Conservation (phyloP, 2,329 filamentous ascomycete species). For the Talaromyces pinophilus region DNA sequence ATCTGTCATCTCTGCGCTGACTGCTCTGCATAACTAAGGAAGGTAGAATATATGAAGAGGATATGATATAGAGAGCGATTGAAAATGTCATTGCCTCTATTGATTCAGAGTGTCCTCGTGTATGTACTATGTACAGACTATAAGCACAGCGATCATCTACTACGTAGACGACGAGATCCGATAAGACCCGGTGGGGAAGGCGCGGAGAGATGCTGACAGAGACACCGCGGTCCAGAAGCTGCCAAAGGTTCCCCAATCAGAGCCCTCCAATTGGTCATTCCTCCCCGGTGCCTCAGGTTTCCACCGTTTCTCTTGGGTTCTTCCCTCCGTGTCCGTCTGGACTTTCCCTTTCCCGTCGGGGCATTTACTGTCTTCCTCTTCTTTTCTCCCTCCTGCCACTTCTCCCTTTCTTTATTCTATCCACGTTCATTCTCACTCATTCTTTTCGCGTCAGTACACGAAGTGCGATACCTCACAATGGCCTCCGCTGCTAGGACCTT, state of each 20-base stretch:
- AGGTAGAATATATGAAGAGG: too few species aligned
- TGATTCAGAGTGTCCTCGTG: too few species aligned
- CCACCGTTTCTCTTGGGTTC: background rate
- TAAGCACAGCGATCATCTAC: background rate
- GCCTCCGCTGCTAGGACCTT: slow-evolving; percentile 46
- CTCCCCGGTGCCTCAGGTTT: slow-evolving; percentile 4
- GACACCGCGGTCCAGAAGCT: slow-evolving; percentile 17
- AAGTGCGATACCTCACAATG: slow-evolving; percentile 34
- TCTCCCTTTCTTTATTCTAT: background rate
- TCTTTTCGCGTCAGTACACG: slow-evolving; percentile 3
- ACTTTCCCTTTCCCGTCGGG: slow-evolving; percentile 1
- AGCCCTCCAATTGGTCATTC: slow-evolving; percentile 7
- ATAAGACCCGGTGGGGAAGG: slow-evolving; percentile 8
- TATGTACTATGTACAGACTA: background rate
- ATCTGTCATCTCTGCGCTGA: too few species aligned
- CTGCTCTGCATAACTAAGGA: too few species aligned
- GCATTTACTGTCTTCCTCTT: background rate
- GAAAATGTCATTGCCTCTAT: background rate
- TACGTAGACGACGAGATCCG: background rate
- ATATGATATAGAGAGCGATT: background rate
- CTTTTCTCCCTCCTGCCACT: background rate
- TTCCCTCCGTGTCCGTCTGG: background rate
- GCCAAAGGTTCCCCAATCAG: background rate
- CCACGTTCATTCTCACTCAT: background rate
- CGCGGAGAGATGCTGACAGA: slow-evolving; percentile 10